Evolutionary conservation across 2,329 filamentous ascomycete species (phyloP), one percentile per base, ranked within the genome.

Genomic region (Beauveria sp.): DNA sequence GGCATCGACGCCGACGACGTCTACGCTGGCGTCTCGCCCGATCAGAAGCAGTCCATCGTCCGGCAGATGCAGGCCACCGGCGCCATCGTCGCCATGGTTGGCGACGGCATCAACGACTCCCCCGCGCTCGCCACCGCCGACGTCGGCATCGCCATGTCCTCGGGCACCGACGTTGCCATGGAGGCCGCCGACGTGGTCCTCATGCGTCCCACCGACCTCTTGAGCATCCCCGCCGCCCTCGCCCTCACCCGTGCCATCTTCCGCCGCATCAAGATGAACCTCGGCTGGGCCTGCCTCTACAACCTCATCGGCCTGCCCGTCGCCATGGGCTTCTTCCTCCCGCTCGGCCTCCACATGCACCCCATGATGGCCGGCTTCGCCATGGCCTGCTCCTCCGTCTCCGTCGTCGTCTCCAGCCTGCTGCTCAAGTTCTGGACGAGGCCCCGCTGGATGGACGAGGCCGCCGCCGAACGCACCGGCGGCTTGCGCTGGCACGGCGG

Each of bases 51-150:
- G 72, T 80, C 83, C 31, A 96, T 98, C 67, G 83, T 99, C 68
- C 84, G 86, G 55, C 79, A 88, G 60, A 82, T 98, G 20, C 91
- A 97, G 76, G 79, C 81, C 0, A 75, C 80, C 56, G 91, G 91
- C 64, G 84, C 92, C 68, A 80, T 89, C 55, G 91, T 98, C 28
- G 95, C 91, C 67, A 99, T 99, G 95, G 93, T 98, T 16, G 93
- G 95, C 58, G 95, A 99, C 73, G 95, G 95, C 48, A 97, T 99
- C 82, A 99, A 99, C 75, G 95, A 99, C 77, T 96, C 92, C 0
- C 95, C 95, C 0, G 95, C 95, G 0, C 85, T 99, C 12, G 95
- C 92, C 0, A 96, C 92, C 0, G 93, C 95, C 12, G 88, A 96
- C 67, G 87, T 98, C 31, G 95, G 95, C 65, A 96, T 99, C 67